Evolutionary conservation across 345 rosid genomes (phyloP).

Genomic region (Pistacia atlantica): DNA sequence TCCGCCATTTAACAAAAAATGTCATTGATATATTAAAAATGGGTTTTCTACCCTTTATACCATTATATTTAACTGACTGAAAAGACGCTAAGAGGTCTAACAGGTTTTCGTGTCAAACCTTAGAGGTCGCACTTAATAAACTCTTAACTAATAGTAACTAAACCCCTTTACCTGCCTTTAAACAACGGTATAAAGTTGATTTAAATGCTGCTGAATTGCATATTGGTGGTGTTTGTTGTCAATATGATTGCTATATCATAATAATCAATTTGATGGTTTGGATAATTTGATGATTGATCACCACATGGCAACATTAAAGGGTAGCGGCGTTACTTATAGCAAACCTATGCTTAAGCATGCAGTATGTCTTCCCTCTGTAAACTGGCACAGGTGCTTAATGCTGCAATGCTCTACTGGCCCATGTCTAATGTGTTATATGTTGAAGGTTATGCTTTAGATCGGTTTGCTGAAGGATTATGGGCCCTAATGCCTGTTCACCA

Average conservation of each 20-base stretch:
- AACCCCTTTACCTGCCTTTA: not conserved
- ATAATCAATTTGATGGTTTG: not conserved
- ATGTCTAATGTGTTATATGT: slow-evolving; percentile 61
- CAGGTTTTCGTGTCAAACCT: too few relatives aligned
- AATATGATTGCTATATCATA: not conserved
- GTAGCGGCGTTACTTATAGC: not conserved
- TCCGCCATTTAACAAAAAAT: too few relatives aligned
- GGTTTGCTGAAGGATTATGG: slow-evolving; percentile 62
- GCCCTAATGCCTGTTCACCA: slow-evolving; percentile 62
- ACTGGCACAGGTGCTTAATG: slow-evolving; percentile 57
- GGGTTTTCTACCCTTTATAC: too few relatives aligned
- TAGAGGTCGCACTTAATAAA: too few relatives aligned
- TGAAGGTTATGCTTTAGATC: slow-evolving; percentile 71
- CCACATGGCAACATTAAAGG: not conserved
- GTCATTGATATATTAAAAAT: too few relatives aligned
- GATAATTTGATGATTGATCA: not conserved
- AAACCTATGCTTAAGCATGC: not conserved
- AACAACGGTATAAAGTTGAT: not conserved
- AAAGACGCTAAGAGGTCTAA: too few relatives aligned
- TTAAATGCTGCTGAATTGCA: not conserved
- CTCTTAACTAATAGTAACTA: too few relatives aligned
- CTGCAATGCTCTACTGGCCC: slow-evolving; percentile 67
- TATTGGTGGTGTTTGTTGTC: not conserved
- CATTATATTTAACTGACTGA: too few relatives aligned
- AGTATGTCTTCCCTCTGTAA: not conserved